A percentile compares a stretch with the other conserved stretches of the same genome.
These are phyloP conservation scores for Pichia occidentalis DNA, from an alignment of 805 yeast genomes.

Conservation along the genomic window DNA sequence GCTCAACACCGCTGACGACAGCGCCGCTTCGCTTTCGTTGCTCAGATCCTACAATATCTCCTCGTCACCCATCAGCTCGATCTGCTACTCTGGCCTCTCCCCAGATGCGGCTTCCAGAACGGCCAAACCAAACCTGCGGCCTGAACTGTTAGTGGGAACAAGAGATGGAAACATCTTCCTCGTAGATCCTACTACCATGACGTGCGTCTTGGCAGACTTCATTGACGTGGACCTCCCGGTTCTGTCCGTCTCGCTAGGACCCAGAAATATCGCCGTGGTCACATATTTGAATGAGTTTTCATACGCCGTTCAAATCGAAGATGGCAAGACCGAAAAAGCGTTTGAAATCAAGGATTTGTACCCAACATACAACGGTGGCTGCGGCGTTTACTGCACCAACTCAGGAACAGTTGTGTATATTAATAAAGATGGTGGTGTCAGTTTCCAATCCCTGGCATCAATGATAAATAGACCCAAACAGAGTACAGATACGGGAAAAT, in stretches of 20 bases:
- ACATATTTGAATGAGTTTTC: constrained; percentile 6
- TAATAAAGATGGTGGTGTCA: too few relatives aligned
- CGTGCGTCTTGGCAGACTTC: constrained; percentile 7
- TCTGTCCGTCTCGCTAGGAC: constrained; percentile 8
- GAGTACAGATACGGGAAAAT: too few relatives aligned
- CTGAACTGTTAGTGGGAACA: constrained; percentile 14
- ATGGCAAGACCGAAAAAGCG: background rate
- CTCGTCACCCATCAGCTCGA: constrained; percentile 12
- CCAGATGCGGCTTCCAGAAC: too few relatives aligned
- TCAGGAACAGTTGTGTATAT: too few relatives aligned
- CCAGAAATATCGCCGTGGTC: background rate
- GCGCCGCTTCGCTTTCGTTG: background rate
- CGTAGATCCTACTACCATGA: constrained; percentile 11
- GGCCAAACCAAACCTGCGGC: too few relatives aligned
- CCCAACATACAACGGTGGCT: constrained; percentile 2
- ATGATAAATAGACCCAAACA: too few relatives aligned
- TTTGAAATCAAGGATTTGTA: background rate
- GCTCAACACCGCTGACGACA: background rate
- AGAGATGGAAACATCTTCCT: constrained; percentile 14
- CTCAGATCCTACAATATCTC: constrained; percentile 7
- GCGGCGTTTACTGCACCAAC: constrained; percentile 4
- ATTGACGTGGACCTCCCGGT: constrained; percentile 11
- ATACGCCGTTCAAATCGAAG: constrained; percentile 1
- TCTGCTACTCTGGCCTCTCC: constrained; percentile 3
- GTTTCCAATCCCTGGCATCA: too few relatives aligned